A percentile compares a stretch with the other conserved stretches of the same genome.
These are phyloP conservation scores for Taphrina wiesneri DNA, from an alignment of 1,139 yeast genomes.

Conservation along the genomic window DNA sequence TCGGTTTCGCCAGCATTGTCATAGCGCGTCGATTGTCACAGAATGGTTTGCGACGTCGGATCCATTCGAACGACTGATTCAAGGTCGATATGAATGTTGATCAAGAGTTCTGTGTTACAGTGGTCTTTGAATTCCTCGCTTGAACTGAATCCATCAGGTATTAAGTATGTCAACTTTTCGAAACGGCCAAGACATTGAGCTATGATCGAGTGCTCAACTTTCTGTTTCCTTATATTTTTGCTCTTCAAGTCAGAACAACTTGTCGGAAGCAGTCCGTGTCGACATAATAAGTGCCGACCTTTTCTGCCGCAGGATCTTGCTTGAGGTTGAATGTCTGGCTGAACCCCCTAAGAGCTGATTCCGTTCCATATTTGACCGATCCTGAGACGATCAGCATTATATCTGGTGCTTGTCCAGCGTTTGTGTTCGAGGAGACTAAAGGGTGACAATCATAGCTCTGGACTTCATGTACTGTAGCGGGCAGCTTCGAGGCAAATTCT, in stretches of 20 bases:
- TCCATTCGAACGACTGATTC: neutral
- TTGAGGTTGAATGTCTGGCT: constrained; percentile 34
- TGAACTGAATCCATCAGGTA: no score
- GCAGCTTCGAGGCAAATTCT: constrained; percentile 33
- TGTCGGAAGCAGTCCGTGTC: constrained; percentile 36
- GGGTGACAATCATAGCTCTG: constrained; percentile 36
- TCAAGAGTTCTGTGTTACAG: no score
- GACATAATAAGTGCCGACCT: constrained; percentile 34
- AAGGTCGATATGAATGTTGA: no score
- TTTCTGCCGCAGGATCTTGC: constrained; percentile 33
- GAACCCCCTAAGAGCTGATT: constrained; percentile 29
- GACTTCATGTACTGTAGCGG: constrained; percentile 33
- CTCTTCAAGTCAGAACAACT: constrained; percentile 23
- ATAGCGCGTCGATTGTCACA: neutral
- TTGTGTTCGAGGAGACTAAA: constrained; percentile 28
- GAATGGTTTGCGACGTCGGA: no score
- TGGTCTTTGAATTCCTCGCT: no score
- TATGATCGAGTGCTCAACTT: no score
- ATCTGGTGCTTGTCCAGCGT: constrained; percentile 30
- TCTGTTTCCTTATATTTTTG: no score
- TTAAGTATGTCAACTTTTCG: no score
- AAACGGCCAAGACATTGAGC: no score
- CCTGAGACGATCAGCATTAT: constrained; percentile 35
- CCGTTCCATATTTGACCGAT: constrained; percentile 35
- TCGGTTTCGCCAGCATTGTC: neutral